Conservation (phyloP, 352 stramenopile genomes). For the Phytophthora sojae region DNA sequence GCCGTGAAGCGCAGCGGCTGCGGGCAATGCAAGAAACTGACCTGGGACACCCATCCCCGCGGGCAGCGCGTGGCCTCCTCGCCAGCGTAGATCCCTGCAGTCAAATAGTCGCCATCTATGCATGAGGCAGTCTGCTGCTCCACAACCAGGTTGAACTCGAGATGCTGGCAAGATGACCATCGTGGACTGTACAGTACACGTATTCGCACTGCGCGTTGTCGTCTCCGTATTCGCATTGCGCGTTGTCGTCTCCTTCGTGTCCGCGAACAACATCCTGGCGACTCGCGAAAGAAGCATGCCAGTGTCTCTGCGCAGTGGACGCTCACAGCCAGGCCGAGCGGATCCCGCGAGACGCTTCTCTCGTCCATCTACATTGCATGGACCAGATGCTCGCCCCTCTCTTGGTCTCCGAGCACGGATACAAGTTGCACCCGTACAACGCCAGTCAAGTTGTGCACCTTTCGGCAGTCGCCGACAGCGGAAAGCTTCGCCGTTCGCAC, state of each 20-base stretch:
- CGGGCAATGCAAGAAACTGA: constrained; percentile 27
- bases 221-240: too few species aligned
- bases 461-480: constrained; percentile 18
- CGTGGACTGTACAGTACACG: too few species aligned
- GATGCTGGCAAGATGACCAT: too few species aligned
- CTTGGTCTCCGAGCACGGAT: constrained; percentile 16
- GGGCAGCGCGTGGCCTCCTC: not conserved
- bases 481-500: constrained; percentile 21
- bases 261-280: not conserved
- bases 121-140: too few species aligned
- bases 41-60: constrained; percentile 8
- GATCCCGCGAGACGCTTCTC: constrained; percentile 15
- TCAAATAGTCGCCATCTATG: too few species aligned
- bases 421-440: not conserved
- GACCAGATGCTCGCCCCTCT: constrained; percentile 24
- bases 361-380: constrained; percentile 21
- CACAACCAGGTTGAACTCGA: too few species aligned
- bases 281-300: not conserved
- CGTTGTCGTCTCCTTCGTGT: too few species aligned
- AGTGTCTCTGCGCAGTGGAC: constrained; percentile 2
- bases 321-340: constrained; percentile 18
- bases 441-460: not conserved
- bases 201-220: too few species aligned
- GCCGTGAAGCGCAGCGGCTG: not conserved
- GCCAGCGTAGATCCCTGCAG: not conserved